Evolutionary conservation across 495 filamentous ascomycete species (phyloP), one percentile per base, ranked within the genome.

Genomic region (Margaritispora aquatica): DNA sequence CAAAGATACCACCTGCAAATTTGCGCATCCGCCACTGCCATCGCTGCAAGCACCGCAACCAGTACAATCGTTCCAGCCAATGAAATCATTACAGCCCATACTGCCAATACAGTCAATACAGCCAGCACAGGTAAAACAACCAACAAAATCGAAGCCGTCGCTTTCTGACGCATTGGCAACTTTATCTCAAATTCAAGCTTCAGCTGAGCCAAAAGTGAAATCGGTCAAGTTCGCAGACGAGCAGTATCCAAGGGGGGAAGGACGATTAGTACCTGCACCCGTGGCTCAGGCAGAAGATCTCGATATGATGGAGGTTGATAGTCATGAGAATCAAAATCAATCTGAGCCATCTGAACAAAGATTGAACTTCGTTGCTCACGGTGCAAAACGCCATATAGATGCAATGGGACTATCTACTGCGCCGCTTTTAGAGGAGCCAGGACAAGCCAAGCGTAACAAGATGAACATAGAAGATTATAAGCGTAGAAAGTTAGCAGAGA

Each of bases 401-500:
- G 5, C 29, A 5, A 13, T 13, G 13, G 29, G 5, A 34, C 29
- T 5, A 5, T 13, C 29, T 13, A 34, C 29, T 5, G 5, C 5
- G 29, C 29, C 5, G 13, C 5, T 5, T 5, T 34, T 34, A 13
- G 5, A 5, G 13, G 29, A 34, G 5, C 5, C 29, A 34, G 29
- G 29, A 34, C 5, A 34, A 13, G 13, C 13, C 13, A 7, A 44
- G 38, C 38, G 38, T n/a, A 44, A 44, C 20, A 66, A 61, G 20
- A 51, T 66, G 1, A 58, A 27, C 15, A 31, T 61, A 2, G 44
- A 61, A 20, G 50, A 54, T 27, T 63, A 58, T 53, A 26, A 24
- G 34, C 51, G 36, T 4, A 60, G 55, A 17, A 55, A 59, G 48
- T 21, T 50, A 4, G 7, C 36, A 2, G 48, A 54, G 22, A n/a